Base-by-base conservation (phyloP, 1,139 yeast genomes). In the Groenewaldozyma auringiensis region DNA sequence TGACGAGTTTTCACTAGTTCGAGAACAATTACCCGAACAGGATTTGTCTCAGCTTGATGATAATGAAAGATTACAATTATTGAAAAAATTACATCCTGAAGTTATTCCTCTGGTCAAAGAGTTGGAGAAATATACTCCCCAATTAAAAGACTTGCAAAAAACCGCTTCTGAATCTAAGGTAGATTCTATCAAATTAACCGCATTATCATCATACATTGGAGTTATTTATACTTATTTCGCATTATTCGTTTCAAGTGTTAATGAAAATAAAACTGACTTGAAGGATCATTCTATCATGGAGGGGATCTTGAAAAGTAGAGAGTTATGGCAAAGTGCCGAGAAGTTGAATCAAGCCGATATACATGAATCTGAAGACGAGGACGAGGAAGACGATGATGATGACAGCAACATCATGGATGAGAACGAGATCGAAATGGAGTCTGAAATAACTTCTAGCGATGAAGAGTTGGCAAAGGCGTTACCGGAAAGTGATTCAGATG, bases 281-380 rank as follows among this genome's bases (percentile, higher is more conserved):
- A 87, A 84, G 57, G 94, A 85, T 47, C 89, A 83, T 55, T 85
- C 92, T 2, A 83, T 89, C 2, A 88, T 89, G 95, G 89, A 85
- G 58, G 75, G 83, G 29, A 82, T 89, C 39, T 70, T 89, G 48
- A 79, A 83, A 46, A 74, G 92, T 2, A 75, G 94, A 54, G 96
- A 88, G 61, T 74, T 84, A n/a, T 89, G 96, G 96, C 76, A 94
- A 61, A 60, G 54, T 34, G 56, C 58, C 14, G 56, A 56, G 36
- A 53, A 54, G 34, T 44, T 54, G 36, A 50, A 47, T 11, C 46
- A 46, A 16, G 52, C 21, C 16, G 38, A 35, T 35, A n/a, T 17
- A n/a, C 21, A 43, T 9, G 53, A 46, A 21, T 51, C 50, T 17
- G 50, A 36, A 16, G 52, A 43, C 3, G 50, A 46, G 14, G 53